These are phyloP conservation scores for Picea abies DNA, from an alignment of 83 land plant species.

Conservation along the genomic window DNA sequence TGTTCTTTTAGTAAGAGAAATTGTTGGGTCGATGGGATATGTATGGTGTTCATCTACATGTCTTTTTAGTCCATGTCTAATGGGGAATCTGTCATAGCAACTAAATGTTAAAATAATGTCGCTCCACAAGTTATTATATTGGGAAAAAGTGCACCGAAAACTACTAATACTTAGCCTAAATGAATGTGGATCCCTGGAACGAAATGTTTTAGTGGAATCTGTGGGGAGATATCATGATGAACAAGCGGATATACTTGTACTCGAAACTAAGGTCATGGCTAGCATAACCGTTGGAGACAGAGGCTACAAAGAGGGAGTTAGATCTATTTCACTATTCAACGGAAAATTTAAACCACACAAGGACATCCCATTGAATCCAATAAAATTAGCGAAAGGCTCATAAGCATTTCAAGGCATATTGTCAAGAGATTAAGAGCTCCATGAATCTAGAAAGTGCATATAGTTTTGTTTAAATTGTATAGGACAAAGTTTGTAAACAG, in stretches of 20 bases:
- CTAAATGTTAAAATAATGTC: too few relatives aligned
- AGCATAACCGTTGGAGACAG: background rate
- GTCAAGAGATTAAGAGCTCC: too few relatives aligned
- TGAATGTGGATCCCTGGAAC: background rate
- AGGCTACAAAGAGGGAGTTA: background rate
- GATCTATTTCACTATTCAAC: too few relatives aligned
- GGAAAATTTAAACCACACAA: slow-evolving; percentile 7
- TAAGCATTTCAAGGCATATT: too few relatives aligned
- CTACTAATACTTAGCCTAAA: background rate
- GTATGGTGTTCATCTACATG: too few relatives aligned
- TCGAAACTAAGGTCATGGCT: background rate
- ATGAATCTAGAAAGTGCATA: too few relatives aligned
- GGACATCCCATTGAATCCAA: background rate
- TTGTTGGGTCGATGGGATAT: too few relatives aligned
- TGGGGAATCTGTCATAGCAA: too few relatives aligned
- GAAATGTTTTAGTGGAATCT: background rate
- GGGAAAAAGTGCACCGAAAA: background rate
- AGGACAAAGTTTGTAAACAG: background rate
- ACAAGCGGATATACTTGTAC: background rate
- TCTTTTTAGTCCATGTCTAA: too few relatives aligned
- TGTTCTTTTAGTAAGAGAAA: too few relatives aligned
- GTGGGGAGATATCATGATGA: background rate
- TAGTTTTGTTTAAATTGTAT: too few relatives aligned
- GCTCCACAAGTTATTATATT: background rate
- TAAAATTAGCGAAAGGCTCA: background rate